Evolutionary conservation across 2,329 filamentous ascomycete species (phyloP).

Genomic region (Paecilomyces formosus): DNA sequence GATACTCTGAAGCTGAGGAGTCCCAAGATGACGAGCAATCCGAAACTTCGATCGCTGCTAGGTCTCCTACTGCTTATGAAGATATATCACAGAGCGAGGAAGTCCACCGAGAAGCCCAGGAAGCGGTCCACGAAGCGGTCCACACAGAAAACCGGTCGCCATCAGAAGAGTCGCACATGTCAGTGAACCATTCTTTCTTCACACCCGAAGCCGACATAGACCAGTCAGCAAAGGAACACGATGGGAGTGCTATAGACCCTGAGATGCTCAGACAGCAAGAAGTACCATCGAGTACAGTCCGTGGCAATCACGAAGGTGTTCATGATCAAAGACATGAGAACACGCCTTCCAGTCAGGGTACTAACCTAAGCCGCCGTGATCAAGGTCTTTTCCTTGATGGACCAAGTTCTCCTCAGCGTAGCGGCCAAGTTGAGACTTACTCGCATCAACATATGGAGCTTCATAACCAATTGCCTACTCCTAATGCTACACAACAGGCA

Average conservation of each 20-base stretch:
- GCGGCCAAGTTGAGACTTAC: not conserved
- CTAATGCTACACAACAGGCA: conserved; percentile 16
- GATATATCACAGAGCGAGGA: not conserved
- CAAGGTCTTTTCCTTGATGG: not conserved
- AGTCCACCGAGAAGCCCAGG: too few species aligned
- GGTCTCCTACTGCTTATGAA: not conserved
- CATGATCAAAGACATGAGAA: not conserved
- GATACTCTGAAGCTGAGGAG: not conserved
- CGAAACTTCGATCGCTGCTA: not conserved
- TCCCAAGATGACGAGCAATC: not conserved
- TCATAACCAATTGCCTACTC: conserved; percentile 11
- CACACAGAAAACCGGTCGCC: not conserved
- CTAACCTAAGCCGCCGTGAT: not conserved
- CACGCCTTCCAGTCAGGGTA: not conserved
- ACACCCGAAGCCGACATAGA: not conserved
- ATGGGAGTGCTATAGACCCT: not conserved
- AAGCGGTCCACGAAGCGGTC: not conserved
- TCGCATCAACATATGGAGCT: not conserved
- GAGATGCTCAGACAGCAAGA: not conserved
- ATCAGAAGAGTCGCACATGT: not conserved
- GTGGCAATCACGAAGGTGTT: not conserved
- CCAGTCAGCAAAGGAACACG: not conserved
- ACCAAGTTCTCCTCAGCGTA: not conserved
- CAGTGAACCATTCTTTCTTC: not conserved
- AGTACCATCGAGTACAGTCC: not conserved